Evolutionary conservation across 2,329 filamentous ascomycete species (phyloP).

Genomic region (Neopestalotiopsis rosae): DNA sequence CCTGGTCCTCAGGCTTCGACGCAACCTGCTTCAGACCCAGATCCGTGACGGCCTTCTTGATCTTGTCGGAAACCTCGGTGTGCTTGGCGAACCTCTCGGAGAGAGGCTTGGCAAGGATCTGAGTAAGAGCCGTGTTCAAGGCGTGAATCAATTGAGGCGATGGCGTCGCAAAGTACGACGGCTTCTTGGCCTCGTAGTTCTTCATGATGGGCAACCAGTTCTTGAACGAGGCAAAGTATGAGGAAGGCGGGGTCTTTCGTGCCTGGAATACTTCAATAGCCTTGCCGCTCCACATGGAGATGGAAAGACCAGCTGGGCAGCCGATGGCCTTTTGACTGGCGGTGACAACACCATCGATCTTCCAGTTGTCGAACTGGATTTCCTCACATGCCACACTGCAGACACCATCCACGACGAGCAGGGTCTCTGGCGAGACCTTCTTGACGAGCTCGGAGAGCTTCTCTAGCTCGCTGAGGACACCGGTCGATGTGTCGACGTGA

Average conservation of each 20-base stretch:
- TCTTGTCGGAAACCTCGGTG: constrained; percentile 76
- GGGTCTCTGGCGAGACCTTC: constrained; percentile 85
- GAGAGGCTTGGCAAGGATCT: constrained; percentile 83
- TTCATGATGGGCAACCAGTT: constrained; percentile 99
- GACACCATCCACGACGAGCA: constrained; percentile 93
- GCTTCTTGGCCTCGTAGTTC: constrained; percentile 97
- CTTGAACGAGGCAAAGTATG: constrained; percentile 96
- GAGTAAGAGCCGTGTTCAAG: constrained; percentile 84
- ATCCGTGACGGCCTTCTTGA: constrained; percentile 82
- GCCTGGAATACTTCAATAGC: constrained; percentile 82
- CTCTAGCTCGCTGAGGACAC: constrained; percentile 91
- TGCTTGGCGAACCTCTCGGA: constrained; percentile 85
- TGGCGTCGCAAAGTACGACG: constrained; percentile 97
- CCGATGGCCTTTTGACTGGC: constrained; percentile 98
- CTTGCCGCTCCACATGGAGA: constrained; percentile 89
- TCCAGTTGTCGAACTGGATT: constrained; percentile 95
- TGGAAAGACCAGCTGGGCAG: constrained; percentile 90
- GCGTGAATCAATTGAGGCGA: constrained; percentile 93
- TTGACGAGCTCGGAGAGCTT: constrained; percentile 82
- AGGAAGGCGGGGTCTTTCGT: constrained; percentile 80
- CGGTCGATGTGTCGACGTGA: constrained; percentile 96
- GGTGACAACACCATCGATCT: constrained; percentile 89
- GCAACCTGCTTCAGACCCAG: constrained; percentile 90
- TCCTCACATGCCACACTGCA: constrained; percentile 97
- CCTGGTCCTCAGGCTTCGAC: constrained; percentile 84